Conservation (phyloP, 1,139 yeast genomes). For the Pichia sp. region DNA sequence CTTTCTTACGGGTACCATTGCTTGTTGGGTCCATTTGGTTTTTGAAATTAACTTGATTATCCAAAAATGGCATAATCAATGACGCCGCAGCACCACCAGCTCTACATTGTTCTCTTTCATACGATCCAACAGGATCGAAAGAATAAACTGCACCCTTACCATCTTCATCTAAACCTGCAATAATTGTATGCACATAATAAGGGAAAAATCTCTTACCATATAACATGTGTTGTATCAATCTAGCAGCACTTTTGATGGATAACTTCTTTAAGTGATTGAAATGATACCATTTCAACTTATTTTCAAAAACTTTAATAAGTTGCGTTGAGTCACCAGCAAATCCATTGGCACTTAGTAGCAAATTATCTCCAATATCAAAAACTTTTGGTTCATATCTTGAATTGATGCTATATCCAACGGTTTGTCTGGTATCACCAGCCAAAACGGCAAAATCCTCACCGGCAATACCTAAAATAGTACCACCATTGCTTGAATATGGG, state of each 20-base stretch:
- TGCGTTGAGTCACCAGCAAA: slow-evolving; percentile 94
- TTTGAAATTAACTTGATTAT: slow-evolving; percentile 92
- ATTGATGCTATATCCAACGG: slow-evolving; percentile 88
- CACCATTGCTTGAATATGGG: slow-evolving; percentile 96
- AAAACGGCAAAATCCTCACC: slow-evolving; percentile 95
- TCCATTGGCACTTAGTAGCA: slow-evolving; percentile 89
- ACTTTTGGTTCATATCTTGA: slow-evolving; percentile 90
- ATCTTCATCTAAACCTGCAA: slow-evolving; percentile 91
- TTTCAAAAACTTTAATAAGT: slow-evolving; percentile 65
- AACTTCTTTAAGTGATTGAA: slow-evolving; percentile 69
- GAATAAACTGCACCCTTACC: slow-evolving; percentile 95
- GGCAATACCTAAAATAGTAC: slow-evolving; percentile 94
- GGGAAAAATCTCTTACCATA: slow-evolving; percentile 96
- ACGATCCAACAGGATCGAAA: slow-evolving; percentile 96
- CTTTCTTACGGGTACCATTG: slow-evolving; percentile 55
- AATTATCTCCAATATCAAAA: slow-evolving; percentile 80
- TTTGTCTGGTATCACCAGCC: slow-evolving; percentile 97
- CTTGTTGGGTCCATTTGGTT: slow-evolving; percentile 79
- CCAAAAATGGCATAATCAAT: slow-evolving; percentile 93
- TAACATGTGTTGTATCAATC: slow-evolving; percentile 82
- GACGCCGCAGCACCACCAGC: slow-evolving; percentile 98
- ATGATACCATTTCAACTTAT: slow-evolving; percentile 88
- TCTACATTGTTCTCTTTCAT: slow-evolving; percentile 94
- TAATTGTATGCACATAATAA: slow-evolving; percentile 87
- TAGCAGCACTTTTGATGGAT: slow-evolving; percentile 69